phyloP scores from a whole-genome alignment of 1,284 basidiomycete species.

The Leccinum subrobustum region DNA sequence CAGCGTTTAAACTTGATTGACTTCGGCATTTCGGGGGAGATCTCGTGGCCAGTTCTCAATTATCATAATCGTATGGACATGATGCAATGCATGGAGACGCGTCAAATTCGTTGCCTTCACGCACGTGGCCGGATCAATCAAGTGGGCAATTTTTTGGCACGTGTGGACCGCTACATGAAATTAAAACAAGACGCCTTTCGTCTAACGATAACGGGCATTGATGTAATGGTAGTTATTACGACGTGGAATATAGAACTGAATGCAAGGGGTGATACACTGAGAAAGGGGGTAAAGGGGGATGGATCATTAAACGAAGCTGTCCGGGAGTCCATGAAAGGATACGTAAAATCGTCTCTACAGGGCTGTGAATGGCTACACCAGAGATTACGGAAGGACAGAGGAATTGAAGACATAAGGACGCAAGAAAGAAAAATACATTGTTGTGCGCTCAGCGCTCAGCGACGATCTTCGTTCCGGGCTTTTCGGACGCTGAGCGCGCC shows the following conservation, averaged over 20 bases:
- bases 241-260: constrained; percentile 17
- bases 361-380: constrained; percentile 10
- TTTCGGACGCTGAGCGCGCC: constrained; percentile 39
- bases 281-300: constrained; percentile 2
- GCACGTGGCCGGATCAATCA: constrained; percentile 22
- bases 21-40: constrained; percentile 22
- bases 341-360: constrained; percentile 28
- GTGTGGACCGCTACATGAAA: constrained; percentile 16
- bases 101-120: constrained; percentile 21
- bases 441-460: constrained; percentile 19
- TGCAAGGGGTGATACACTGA: constrained; percentile 27
- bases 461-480: constrained; percentile 34
- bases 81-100: constrained; percentile 19
- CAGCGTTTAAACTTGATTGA: constrained; percentile 26
- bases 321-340: constrained; percentile 21
- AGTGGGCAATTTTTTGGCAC: constrained; percentile 8
- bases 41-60: neutral
- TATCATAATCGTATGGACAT: neutral
- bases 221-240: constrained; percentile 31
- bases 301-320: constrained; percentile 24
- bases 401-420: neutral
- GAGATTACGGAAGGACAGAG: constrained; percentile 6
- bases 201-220: constrained; percentile 22
- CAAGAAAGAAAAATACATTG: neutral
- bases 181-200: constrained; percentile 17